Evolutionary conservation across 805 yeast genomes (phyloP).

Genomic region (Spathaspora gorwiae): DNA sequence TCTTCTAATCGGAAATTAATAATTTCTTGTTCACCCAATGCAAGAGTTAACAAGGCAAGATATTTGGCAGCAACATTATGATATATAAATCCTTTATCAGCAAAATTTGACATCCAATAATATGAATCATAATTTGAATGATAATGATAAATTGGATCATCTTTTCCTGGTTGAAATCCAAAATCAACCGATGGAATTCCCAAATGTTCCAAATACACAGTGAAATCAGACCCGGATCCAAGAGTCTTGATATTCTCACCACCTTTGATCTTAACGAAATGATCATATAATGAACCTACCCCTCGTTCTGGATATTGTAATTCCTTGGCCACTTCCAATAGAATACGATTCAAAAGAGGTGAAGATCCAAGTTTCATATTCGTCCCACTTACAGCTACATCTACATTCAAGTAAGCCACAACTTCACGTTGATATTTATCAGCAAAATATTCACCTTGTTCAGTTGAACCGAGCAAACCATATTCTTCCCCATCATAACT

Average conservation of each 20-base stretch:
- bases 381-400: slow-evolving; percentile 50
- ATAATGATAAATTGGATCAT: slow-evolving; percentile 51
- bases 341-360: slow-evolving; percentile 49
- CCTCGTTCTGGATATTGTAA: slow-evolving; percentile 40
- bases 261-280: slow-evolving; percentile 31
- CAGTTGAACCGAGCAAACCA: slow-evolving; percentile 54
- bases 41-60: slow-evolving; percentile 51
- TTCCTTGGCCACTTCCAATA: slow-evolving; percentile 42
- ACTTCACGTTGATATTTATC: slow-evolving; percentile 36
- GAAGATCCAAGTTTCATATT: slow-evolving; percentile 46
- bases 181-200: slow-evolving; percentile 62
- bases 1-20: slow-evolving; percentile 43
- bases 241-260: slow-evolving; percentile 36
- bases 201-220: slow-evolving; percentile 59
- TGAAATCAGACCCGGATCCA: slow-evolving; percentile 51
- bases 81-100: slow-evolving; percentile 48
- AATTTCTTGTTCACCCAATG: slow-evolving; percentile 55
- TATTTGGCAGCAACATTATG: slow-evolving; percentile 59
- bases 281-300: slow-evolving; percentile 43
- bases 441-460: slow-evolving; percentile 48
- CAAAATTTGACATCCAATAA: slow-evolving; percentile 49
- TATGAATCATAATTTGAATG: slow-evolving; percentile 58
- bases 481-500: slow-evolving; percentile 46
- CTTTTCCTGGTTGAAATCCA: slow-evolving; percentile 29
- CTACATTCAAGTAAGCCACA: slow-evolving; percentile 50